These are phyloP conservation scores for Sarcodon sp. DNA, from an alignment of 768 basidiomycete genomes.

Conservation along the genomic window DNA sequence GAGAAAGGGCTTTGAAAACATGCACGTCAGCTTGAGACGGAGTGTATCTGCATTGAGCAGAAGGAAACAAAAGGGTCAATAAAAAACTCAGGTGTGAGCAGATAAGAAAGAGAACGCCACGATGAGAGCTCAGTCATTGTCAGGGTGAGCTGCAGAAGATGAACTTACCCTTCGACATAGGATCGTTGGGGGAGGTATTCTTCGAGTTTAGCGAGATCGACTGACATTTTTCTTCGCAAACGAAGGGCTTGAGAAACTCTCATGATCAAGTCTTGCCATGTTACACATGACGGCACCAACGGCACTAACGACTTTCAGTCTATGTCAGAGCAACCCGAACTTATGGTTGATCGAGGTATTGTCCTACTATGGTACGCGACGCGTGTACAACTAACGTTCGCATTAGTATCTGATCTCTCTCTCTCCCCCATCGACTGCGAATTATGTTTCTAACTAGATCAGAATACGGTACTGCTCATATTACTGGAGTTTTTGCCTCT, in stretches of 20 bases:
- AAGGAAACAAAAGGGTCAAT: not conserved
- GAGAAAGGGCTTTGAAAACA: conserved; percentile 73
- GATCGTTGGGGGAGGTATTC: conserved; percentile 77
- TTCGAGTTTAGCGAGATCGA: conserved; percentile 64
- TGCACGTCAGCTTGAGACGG: conserved; percentile 92
- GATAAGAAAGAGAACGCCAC: conserved; percentile 71
- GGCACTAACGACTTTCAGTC: too few species aligned
- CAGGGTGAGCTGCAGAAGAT: too few species aligned
- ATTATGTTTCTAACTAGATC: conserved; percentile 89
- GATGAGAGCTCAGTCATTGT: too few species aligned
- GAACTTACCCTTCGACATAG: conserved; percentile 83
- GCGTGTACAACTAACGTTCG: too few species aligned
- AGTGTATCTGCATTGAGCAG: conserved; percentile 44
- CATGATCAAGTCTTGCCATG: too few species aligned
- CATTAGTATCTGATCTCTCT: too few species aligned
- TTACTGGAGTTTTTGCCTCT: not conserved
- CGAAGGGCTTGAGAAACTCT: too few species aligned
- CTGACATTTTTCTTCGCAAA: conserved; percentile 39
- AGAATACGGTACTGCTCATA: conserved; percentile 59
- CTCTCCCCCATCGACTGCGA: conserved; percentile 8
- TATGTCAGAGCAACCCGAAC: too few species aligned
- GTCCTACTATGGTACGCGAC: too few species aligned
- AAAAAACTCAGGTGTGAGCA: too few species aligned
- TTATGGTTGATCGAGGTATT: too few species aligned
- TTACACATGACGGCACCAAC: too few species aligned